Conservation (phyloP, 1,139 yeast species). For the Candida glucosophila region DNA sequence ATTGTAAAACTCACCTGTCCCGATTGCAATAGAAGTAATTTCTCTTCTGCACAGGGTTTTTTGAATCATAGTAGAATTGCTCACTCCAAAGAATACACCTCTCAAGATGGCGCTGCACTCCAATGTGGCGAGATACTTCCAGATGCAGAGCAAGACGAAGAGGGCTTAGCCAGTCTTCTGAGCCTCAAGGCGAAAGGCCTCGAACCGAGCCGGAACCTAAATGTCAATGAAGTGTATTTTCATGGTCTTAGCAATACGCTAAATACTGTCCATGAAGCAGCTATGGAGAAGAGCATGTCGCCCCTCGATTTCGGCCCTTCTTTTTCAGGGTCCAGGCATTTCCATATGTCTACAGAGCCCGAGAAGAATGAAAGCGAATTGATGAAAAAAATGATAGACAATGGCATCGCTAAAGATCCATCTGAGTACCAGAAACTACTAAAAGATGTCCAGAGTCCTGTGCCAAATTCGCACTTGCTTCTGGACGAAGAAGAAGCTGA, state of each 20-base stretch:
- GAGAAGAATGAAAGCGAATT: slow-evolving; percentile 13
- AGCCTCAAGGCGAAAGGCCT: slow-evolving; percentile 31
- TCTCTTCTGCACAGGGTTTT: slow-evolving; percentile 75
- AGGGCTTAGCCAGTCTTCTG: slow-evolving; percentile 38
- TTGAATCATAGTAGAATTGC: slow-evolving; percentile 70
- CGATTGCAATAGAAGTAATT: slow-evolving; percentile 58
- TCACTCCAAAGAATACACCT: slow-evolving; percentile 61
- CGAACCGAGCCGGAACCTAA: slow-evolving; percentile 33
- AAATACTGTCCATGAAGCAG: slow-evolving; percentile 6
- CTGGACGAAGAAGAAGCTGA: slow-evolving; percentile 18
- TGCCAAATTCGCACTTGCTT: slow-evolving; percentile 19
- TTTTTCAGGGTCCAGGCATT: no score
- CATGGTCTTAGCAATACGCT: slow-evolving; percentile 20
- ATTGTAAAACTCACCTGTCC: slow-evolving; percentile 63
- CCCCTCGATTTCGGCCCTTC: slow-evolving; percentile 5
- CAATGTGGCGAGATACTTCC: slow-evolving; percentile 57
- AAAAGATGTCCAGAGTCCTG: slow-evolving; percentile 16
- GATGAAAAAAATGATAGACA: slow-evolving; percentile 21
- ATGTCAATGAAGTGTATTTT: slow-evolving; percentile 31
- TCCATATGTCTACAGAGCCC: slow-evolving; percentile 2
- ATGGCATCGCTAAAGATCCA: slow-evolving; percentile 15
- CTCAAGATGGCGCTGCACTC: slow-evolving; percentile 70
- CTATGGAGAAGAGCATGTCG: slow-evolving; percentile 4
- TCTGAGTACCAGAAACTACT: slow-evolving; percentile 18
- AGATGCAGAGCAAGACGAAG: slow-evolving; percentile 51